Base-by-base conservation (phyloP, 2,329 filamentous ascomycete species). In the Raffaelea ambrosiae region DNA sequence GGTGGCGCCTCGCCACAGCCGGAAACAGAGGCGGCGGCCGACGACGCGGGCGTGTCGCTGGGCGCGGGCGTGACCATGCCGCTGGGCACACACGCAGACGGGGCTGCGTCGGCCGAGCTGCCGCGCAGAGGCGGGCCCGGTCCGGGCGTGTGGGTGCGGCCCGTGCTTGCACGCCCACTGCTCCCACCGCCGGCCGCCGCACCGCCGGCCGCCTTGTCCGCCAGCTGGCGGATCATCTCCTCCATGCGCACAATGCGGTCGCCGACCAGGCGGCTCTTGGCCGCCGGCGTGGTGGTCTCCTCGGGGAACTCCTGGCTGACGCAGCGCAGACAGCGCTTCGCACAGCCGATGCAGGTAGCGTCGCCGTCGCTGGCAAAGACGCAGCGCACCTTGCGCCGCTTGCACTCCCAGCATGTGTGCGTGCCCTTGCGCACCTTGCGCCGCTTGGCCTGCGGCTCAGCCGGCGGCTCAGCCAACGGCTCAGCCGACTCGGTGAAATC, bases 351-450 rank as follows among this genome's bases (percentile, higher is more conserved):
- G 49, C 76, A 79, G 2, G 68, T 53, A 3, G 59, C 48, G 5
- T 69, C 65, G 3, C 61, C 54, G 4, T 64, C 56, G 3, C 63
- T 56, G 11, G 61, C 58, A 50, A 74, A 72, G 16, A 65, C 67
- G 55, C 76, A 80, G 3, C 67, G 63, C 5, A 72, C 66, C 60
- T 80, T 80, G 21, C 74, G 67, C 44, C 72, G 67, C 59, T 75
- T 75, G 65, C 76, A 80, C 53, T 78, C 74, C 74, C 75, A 79
- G 57, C 76, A 79, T 48, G 73, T 77, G 23, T 61, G 65, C 0
- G 76, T 79, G n/a, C 76, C 76, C 46, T 77, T 79, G 20, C 74
- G 70, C 20, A 76, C 29, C 49, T 68, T 74, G 35, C 65, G 58
- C 46, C 63, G 61, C 53, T 64, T 68, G 18, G 51, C 38, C 38